Percentiles rank a stretch among this genome's conserved stretches.
phyloP scores from a whole-genome alignment of 192 early-diverging fungal genomes.

The Linnemannia schmuckeri region DNA sequence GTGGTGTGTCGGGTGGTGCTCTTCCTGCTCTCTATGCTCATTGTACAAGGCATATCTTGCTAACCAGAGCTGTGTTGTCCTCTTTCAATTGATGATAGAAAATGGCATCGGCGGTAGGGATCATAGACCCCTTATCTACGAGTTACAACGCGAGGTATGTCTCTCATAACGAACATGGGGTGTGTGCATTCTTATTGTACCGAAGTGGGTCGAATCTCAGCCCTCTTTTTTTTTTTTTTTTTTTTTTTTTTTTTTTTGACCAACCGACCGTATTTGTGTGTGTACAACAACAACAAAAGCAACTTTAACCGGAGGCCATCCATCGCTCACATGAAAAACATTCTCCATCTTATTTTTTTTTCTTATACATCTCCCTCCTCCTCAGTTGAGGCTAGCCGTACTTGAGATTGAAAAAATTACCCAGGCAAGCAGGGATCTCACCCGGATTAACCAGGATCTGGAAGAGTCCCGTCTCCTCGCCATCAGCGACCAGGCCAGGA shows the following conservation, averaged over 20 bases:
- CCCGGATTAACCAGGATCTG: constrained; percentile 40
- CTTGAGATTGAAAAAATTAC: constrained; percentile 51
- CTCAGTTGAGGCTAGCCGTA: constrained; percentile 35
- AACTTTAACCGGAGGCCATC: background rate
- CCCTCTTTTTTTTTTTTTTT: background rate
- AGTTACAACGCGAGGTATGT: constrained; percentile 51
- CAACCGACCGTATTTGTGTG: background rate
- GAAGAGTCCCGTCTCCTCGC: constrained; percentile 48
- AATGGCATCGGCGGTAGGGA: constrained; percentile 2
- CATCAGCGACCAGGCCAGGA: constrained; percentile 46
- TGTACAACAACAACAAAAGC: background rate
- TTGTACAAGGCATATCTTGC: background rate
- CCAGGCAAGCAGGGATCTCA: constrained; percentile 31
- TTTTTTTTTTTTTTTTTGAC: background rate
- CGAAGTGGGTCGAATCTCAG: background rate
- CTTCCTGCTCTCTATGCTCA: background rate
- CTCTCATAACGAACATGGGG: background rate
- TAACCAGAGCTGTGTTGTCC: background rate
- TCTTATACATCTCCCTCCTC: background rate
- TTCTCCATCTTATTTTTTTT: background rate
- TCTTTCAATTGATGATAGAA: background rate
- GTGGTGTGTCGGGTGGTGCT: background rate
- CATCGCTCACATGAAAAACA: background rate
- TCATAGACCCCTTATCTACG: constrained; percentile 31
- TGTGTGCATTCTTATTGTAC: background rate